These are phyloP conservation scores for Amphicarpaea edgeworthii DNA, from an alignment of 306 rosid genomes.

Conservation along the genomic window DNA sequence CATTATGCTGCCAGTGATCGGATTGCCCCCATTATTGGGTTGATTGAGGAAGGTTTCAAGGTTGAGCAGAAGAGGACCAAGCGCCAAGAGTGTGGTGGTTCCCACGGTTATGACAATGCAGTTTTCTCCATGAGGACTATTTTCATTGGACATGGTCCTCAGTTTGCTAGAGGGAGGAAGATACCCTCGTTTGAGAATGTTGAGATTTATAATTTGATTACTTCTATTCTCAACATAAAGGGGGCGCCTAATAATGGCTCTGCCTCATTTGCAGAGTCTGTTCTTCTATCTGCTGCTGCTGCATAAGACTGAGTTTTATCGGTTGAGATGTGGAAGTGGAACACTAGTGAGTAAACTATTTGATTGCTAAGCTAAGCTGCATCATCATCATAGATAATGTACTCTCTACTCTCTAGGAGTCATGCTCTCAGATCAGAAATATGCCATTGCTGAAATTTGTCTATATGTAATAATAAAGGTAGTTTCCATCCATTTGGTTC, in stretches of 20 bases:
- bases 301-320: conserved; percentile 42
- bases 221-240: conserved; percentile 76
- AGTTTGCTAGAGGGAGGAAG: conserved; percentile 83
- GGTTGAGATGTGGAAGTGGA: not conserved
- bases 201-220: conserved; percentile 88
- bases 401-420: conserved; percentile 35
- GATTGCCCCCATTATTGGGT: conserved; percentile 80
- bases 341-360: conserved; percentile 27
- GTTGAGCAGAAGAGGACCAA: conserved; percentile 73
- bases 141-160: conserved; percentile 95
- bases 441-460: conserved; percentile 16
- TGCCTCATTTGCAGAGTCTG: conserved; percentile 63
- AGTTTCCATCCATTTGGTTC: conserved; percentile 36
- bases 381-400: conserved; percentile 22
- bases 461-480: conserved; percentile 38
- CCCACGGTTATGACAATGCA: conserved; percentile 94
- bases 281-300: conserved; percentile 62
- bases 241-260: conserved; percentile 96
- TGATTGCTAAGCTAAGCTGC: conserved; percentile 38
- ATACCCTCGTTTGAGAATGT: conserved; percentile 94
- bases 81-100: conserved; percentile 85
- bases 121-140: conserved; percentile 94
- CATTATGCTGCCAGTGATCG: conserved; percentile 75
- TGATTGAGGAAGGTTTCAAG: conserved; percentile 85
- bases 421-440: conserved; percentile 25